phyloP scores from a whole-genome alignment of 2,329 filamentous ascomycete genomes.

The Albifimbria verrucaria region DNA sequence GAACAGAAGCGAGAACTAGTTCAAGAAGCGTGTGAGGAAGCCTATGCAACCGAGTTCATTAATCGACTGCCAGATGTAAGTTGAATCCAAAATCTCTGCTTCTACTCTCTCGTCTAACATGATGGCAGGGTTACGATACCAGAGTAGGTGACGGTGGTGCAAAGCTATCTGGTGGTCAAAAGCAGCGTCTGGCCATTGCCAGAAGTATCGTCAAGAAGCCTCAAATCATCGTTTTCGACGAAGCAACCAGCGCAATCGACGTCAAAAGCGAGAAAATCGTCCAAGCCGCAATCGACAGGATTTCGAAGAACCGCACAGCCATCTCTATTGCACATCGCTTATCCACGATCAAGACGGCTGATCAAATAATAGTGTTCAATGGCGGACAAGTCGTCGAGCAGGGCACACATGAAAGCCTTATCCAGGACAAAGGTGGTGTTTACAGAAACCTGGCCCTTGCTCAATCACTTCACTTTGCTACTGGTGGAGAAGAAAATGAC shows the following conservation, averaged over 20 bases:
- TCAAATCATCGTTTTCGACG: constrained; percentile 63
- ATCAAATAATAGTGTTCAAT: constrained; percentile 63
- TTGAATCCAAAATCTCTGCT: background rate
- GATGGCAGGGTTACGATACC: background rate
- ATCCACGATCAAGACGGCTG: constrained; percentile 57
- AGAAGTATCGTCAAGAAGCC: constrained; percentile 20
- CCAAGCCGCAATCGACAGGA: constrained; percentile 35
- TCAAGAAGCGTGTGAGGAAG: constrained; percentile 38
- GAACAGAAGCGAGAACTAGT: constrained; percentile 38
- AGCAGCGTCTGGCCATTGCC: background rate
- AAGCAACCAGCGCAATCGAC: constrained; percentile 58
- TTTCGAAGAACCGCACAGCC: constrained; percentile 49
- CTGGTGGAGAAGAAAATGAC: background rate
- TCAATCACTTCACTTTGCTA: constrained; percentile 10
- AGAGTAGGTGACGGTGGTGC: background rate
- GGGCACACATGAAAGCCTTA: constrained; percentile 57
- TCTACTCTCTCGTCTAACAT: background rate
- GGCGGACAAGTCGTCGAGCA: constrained; percentile 58
- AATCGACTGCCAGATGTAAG: constrained; percentile 1
- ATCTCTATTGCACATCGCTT: constrained; percentile 64
- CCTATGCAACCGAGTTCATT: constrained; percentile 48
- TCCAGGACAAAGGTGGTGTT: constrained; percentile 39
- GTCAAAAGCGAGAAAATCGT: constrained; percentile 38
- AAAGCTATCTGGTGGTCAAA: constrained; percentile 1
- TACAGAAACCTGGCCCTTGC: constrained; percentile 21